These are phyloP conservation scores for Fusarium mundagurra DNA, from an alignment of 2,329 filamentous ascomycete species.

Conservation along the genomic window DNA sequence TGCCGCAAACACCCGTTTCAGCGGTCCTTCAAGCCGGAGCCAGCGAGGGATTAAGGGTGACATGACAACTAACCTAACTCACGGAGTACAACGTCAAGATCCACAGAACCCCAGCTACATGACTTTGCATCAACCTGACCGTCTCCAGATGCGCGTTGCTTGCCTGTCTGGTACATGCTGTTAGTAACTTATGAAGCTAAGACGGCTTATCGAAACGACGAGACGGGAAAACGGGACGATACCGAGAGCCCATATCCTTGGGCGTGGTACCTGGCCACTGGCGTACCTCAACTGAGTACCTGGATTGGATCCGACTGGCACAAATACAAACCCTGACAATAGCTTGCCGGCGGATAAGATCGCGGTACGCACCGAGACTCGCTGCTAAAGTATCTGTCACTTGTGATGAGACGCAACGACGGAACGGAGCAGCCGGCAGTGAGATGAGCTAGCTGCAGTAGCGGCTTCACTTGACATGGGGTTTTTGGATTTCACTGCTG, in stretches of 20 bases:
- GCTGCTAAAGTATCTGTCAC: neutral
- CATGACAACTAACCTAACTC: neutral
- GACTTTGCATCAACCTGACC: conserved; percentile 7
- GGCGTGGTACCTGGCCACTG: conserved; percentile 12
- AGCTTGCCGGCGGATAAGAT: conserved; percentile 7
- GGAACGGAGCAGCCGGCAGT: conserved; percentile 30
- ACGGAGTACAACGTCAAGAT: neutral
- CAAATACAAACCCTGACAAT: neutral
- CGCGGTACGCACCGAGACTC: neutral
- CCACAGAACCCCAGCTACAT: conserved; percentile 2
- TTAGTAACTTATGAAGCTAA: neutral
- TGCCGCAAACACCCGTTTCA: conserved; percentile 17
- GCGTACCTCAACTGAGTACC: neutral
- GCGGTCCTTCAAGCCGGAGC: neutral
- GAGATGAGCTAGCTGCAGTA: conserved; percentile 9
- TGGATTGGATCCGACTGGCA: conserved; percentile 16
- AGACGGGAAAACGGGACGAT: conserved; percentile 5
- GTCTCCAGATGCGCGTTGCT: conserved; percentile 16
- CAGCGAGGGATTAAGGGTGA: neutral
- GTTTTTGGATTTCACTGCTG: conserved; percentile 29
- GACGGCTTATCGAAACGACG: neutral
- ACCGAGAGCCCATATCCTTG: conserved; percentile 6
- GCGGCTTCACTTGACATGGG: conserved; percentile 12
- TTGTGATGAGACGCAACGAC: neutral
- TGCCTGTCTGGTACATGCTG: neutral